Evolutionary conservation across 495 filamentous ascomycete genomes (phyloP), one percentile per base, ranked within the genome.

Genomic region (Rusavskia elegans): DNA sequence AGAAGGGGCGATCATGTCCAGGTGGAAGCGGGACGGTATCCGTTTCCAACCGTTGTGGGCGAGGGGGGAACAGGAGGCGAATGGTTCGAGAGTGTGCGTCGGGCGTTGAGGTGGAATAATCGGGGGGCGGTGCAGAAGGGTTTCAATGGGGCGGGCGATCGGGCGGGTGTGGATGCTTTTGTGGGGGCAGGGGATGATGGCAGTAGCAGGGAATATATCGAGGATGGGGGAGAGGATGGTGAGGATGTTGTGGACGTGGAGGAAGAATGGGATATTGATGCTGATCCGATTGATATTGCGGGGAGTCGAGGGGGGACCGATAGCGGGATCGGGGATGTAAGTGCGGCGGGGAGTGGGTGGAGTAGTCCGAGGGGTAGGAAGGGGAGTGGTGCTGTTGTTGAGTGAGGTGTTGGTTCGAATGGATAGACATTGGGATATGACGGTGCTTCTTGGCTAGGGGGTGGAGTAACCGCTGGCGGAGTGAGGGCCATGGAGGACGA

Each of bases 31-130:
- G 88, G 83, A 38, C 85, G 90, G 61, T 98, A 95, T 62, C 92
- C 92, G 0, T 95, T 98, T 71, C 93, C 92, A 0, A 93, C 89
- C 1, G 89, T 97, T 17, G 82, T 90, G 45, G 78, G 84, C 36
- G 69, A 74, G 59, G 71, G 72, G 45, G 59, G 59, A 5, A 78
- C 77, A 27, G 82, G 76, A 46, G 80, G 80, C 9, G 87, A 97
- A 61, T 98, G 92, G 92, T 95, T 98, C 68, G 82, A 95, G 63
- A 90, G 85, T 60, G 84, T 98, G 21, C 82, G 82, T 45, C 76
- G 89, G 39, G 94, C 92, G 1, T 74, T 98, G 53, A 77, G 89
- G 46, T 98, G 92, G 92, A 96, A 96, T 63, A 85, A 78, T 11
- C 76, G 92, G 49, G 85, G 84, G 21, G 87, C 87, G 13, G 77